These are phyloP conservation scores for Diaporthe sp. DNA, from an alignment of 2,329 filamentous ascomycete genomes.

Conservation along the genomic window DNA sequence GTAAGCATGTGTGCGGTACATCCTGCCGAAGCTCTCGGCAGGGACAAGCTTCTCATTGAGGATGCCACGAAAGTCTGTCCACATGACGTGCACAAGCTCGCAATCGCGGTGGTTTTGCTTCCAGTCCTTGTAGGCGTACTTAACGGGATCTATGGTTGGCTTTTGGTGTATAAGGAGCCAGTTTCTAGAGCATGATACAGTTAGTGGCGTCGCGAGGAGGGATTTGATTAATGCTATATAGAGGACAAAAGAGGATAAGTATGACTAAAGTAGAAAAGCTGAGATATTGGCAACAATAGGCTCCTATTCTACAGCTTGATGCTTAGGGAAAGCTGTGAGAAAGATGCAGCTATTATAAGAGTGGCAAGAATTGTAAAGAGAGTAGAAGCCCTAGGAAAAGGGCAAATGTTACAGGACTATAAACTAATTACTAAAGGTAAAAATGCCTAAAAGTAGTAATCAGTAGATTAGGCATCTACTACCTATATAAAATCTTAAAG, in stretches of 20 bases:
- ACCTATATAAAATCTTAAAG: no score
- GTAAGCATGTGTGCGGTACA: not conserved
- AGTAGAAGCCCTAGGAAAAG: not conserved
- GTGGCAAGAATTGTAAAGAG: not conserved
- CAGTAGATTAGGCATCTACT: no score
- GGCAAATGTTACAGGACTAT: no score
- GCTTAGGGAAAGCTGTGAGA: no score
- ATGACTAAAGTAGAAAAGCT: not conserved
- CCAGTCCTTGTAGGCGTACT: not conserved
- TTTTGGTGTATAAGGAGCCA: not conserved
- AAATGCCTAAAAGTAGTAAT: no score
- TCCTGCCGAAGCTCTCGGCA: not conserved
- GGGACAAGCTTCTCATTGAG: not conserved
- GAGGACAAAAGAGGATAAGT: no score
- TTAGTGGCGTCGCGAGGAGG: not conserved
- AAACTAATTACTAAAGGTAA: not conserved
- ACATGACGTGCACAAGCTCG: constrained; percentile 1
- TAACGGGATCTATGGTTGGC: not conserved
- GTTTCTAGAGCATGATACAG: not conserved
- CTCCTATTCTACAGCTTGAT: not conserved
- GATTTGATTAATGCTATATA: fast-evolving
- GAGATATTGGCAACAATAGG: not conserved
- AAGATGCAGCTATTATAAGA: not conserved
- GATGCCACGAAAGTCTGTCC: not conserved
- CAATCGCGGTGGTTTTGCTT: not conserved